A percentile compares a stretch with the other conserved stretches of the same genome.
These are phyloP conservation scores for Citrus hindsii DNA, from an alignment of 345 rosid species.

Conservation along the genomic window DNA sequence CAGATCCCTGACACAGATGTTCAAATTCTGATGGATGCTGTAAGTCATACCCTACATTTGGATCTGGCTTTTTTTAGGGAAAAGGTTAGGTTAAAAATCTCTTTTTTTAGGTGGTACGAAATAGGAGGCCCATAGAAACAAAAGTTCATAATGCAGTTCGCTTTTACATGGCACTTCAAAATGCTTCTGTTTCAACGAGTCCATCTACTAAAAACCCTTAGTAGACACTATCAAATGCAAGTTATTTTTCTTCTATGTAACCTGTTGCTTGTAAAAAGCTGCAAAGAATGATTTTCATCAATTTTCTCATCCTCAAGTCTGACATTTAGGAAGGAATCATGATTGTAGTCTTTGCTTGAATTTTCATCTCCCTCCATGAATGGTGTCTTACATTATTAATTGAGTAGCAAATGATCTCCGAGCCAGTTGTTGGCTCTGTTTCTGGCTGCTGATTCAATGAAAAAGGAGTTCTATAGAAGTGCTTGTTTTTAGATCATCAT, in stretches of 20 bases:
- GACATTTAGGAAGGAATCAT: neutral
- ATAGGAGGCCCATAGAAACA: neutral
- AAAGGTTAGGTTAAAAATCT: neutral
- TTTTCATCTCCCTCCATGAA: neutral
- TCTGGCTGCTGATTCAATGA: neutral
- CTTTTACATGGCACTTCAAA: neutral
- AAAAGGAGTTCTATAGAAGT: neutral
- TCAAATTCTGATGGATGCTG: slow-evolving; percentile 95
- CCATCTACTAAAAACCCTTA: neutral
- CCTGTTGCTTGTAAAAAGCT: neutral
- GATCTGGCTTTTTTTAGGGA: neutral
- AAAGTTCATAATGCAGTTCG: neutral
- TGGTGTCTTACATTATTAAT: neutral
- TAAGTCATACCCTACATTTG: slow-evolving; percentile 33
- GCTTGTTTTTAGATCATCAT: neutral
- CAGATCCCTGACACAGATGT: slow-evolving; percentile 70
- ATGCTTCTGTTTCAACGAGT: neutral
- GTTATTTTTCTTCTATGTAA: neutral
- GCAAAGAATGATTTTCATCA: neutral
- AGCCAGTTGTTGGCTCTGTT: neutral
- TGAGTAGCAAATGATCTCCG: neutral
- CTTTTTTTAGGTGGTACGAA: neutral
- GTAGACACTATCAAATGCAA: neutral
- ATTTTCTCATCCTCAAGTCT: neutral
- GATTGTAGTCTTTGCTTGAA: neutral